phyloP scores from a whole-genome alignment of 495 filamentous ascomycete species.

The Penicillium bialowiezense region DNA sequence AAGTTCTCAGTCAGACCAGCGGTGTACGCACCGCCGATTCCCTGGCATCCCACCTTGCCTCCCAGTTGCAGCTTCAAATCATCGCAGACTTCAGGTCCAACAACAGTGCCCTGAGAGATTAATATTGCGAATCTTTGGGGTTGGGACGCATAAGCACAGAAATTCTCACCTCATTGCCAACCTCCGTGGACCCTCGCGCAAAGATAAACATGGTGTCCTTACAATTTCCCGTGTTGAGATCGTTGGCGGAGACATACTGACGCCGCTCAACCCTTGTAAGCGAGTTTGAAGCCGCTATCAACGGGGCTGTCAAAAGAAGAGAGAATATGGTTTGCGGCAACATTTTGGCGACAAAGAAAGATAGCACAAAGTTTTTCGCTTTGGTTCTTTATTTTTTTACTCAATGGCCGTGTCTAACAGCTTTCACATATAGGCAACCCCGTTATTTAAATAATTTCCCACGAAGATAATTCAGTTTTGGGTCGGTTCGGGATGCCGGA shows the following conservation, averaged over 20 bases:
- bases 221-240: constrained; percentile 22
- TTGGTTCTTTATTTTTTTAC: no score
- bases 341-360: no score
- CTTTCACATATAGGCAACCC: no score
- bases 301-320: not conserved
- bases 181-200: constrained; percentile 46
- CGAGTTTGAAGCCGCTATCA: not conserved
- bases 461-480: no score
- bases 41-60: constrained; percentile 30
- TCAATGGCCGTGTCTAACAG: no score
- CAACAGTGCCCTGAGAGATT: constrained; percentile 31
- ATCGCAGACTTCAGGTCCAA: constrained; percentile 37
- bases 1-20: constrained; percentile 24
- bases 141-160: not conserved
- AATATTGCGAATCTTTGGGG: not conserved
- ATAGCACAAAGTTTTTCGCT: no score
- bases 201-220: constrained; percentile 49
- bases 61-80: constrained; percentile 17
- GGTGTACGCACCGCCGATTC: constrained; percentile 32
- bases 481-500: no score
- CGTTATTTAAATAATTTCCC: no score
- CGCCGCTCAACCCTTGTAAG: constrained; percentile 1
- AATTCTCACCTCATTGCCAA: constrained; percentile 7
- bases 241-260: constrained; percentile 6
- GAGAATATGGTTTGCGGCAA: not conserved